phyloP scores from a whole-genome alignment of 306 rosid species.

The Bauhinia variegata region DNA sequence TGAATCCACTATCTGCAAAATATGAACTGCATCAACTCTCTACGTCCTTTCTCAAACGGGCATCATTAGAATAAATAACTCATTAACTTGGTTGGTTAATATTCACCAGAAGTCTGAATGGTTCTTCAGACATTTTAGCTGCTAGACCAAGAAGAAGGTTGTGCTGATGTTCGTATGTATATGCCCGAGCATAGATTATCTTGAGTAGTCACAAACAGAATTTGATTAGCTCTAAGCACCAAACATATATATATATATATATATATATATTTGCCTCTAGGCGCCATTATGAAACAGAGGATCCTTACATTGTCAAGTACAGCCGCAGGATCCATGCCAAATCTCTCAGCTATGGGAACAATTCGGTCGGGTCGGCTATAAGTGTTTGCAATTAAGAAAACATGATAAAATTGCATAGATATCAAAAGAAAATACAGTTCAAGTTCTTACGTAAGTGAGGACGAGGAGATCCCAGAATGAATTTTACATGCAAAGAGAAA shows the following conservation, averaged over 20 bases:
- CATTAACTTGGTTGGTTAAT: constrained; percentile 1
- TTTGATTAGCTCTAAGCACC: constrained; percentile 40
- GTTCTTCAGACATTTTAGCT: constrained; percentile 97
- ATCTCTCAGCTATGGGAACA: constrained; percentile 90
- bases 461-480: constrained; percentile 1
- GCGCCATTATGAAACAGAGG: constrained; percentile 16
- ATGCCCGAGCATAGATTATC: constrained; percentile 98
- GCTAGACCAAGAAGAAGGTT: constrained; percentile 93
- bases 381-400: constrained; percentile 40
- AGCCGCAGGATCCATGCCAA: constrained; percentile 96
- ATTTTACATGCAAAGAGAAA: constrained; percentile 23
- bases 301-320: constrained; percentile 87
- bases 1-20: constrained; percentile 81
- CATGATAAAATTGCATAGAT: constrained; percentile 18
- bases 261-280: constrained; percentile 22
- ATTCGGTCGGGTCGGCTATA: constrained; percentile 93
- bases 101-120: constrained; percentile 93
- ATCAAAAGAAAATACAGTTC: constrained; percentile 20
- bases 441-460: constrained; percentile 1
- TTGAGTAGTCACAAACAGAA: constrained; percentile 40
- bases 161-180: constrained; percentile 90
- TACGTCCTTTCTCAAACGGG: constrained; percentile 6
- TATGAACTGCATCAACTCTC: constrained; percentile 30
- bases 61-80: constrained; percentile 1
- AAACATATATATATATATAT: too few species aligned